phyloP scores from a whole-genome alignment of 2,329 filamentous ascomycete genomes.

The Ophioceras dolichostomum region DNA sequence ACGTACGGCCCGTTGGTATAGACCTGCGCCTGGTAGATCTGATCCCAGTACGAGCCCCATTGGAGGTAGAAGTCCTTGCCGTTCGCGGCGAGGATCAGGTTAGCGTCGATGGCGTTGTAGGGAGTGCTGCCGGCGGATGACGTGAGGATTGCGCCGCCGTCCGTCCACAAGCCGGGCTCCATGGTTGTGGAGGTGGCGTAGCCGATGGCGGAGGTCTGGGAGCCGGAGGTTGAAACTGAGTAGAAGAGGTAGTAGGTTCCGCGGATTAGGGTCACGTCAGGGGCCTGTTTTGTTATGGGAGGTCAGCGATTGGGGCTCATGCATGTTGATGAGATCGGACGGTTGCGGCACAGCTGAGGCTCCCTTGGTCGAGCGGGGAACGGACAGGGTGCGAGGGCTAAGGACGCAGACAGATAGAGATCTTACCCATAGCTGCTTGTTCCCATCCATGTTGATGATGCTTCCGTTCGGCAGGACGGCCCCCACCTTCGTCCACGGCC shows the following conservation, averaged over 20 bases:
- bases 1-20: conserved; percentile 23
- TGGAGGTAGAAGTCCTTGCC: conserved; percentile 21
- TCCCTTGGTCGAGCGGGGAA: too few species aligned
- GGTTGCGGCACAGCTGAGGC: too few species aligned
- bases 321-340: too few species aligned
- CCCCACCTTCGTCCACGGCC: conserved; percentile 28
- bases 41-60: conserved; percentile 53
- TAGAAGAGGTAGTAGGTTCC: conserved; percentile 54
- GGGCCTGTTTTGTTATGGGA: too few species aligned
- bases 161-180: conserved; percentile 45
- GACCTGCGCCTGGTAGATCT: conserved; percentile 43
- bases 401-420: too few species aligned
- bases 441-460: conserved; percentile 24
- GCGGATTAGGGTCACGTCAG: too few species aligned
- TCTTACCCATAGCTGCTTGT: conserved; percentile 31
- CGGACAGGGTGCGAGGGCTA: too few species aligned
- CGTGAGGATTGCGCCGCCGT: conserved; percentile 43
- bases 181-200: conserved; percentile 30
- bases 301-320: too few species aligned
- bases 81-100: conserved; percentile 34
- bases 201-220: conserved; percentile 50
- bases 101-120: conserved; percentile 51
- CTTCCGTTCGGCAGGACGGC: conserved; percentile 24
- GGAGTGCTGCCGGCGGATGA: conserved; percentile 17
- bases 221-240: conserved; percentile 46